Evolutionary conservation across 73 alveolate species (phyloP).

Genomic region (Uronychia binucleata): DNA sequence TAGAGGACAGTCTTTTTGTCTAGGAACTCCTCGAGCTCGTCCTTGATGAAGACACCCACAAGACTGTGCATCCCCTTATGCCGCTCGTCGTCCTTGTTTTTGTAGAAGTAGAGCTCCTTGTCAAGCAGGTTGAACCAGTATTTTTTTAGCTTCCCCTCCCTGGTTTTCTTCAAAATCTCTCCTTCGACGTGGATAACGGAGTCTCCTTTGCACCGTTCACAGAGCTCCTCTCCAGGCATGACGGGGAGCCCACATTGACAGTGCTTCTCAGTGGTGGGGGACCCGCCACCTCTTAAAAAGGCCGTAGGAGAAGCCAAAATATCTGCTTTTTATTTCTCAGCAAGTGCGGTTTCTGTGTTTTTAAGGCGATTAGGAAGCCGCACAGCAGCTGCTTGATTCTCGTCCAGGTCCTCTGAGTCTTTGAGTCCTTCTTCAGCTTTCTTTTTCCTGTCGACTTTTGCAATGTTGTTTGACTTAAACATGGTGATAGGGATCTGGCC

Average conservation of each 20-base stretch:
- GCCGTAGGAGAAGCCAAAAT: conserved; percentile 13
- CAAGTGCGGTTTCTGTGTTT: conserved; percentile 23
- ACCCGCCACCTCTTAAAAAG: not conserved
- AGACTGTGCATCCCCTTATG: conserved; percentile 86
- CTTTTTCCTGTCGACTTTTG: conserved; percentile 7
- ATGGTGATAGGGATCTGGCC: conserved; percentile 26
- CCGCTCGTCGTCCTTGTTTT: conserved; percentile 65
- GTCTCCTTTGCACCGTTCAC: not conserved
- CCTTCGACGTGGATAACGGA: conserved; percentile 65
- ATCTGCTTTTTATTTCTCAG: conserved; percentile 11
- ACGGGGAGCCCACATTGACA: not conserved
- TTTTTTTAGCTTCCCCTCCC: conserved; percentile 74
- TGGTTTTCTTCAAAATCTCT: conserved; percentile 70
- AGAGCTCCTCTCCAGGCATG: not conserved
- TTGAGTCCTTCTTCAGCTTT: not conserved
- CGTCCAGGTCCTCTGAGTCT: not conserved
- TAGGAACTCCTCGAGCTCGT: conserved; percentile 73
- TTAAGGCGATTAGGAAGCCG: conserved; percentile 15
- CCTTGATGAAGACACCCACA: conserved; percentile 73
- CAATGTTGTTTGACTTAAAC: conserved; percentile 40
- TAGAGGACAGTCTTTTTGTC: conserved; percentile 59
- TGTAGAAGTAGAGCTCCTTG: conserved; percentile 79
- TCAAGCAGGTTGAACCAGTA: conserved; percentile 78
- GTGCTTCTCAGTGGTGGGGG: not conserved
- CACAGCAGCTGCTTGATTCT: conserved; percentile 10